Evolutionary conservation across 1,284 basidiomycete species (phyloP).

Genomic region (Microbotryum scabiosae): DNA sequence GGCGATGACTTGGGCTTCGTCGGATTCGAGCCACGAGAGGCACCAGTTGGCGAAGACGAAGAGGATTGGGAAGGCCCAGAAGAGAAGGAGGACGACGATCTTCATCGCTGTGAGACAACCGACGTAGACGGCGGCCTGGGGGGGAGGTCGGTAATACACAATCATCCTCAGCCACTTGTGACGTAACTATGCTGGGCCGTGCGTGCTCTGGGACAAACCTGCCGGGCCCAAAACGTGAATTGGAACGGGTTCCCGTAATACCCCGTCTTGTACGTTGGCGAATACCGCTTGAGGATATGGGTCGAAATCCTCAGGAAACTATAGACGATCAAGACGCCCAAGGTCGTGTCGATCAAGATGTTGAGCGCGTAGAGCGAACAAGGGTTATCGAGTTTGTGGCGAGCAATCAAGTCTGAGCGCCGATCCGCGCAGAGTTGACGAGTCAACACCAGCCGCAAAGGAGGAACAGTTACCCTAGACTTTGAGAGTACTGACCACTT

Average conservation of each 20-base stretch:
- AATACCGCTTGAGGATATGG: conserved; percentile 56
- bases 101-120: conserved; percentile 83
- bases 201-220: background rate
- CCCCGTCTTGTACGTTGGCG: conserved; percentile 70
- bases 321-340: conserved; percentile 82
- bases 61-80: conserved; percentile 49
- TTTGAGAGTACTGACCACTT: conserved; percentile 10
- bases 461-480: background rate
- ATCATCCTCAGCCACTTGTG: background rate
- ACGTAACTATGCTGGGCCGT: conserved; percentile 1
- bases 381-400: conserved; percentile 57
- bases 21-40: conserved; percentile 60
- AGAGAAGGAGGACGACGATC: conserved; percentile 64
- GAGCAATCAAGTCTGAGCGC: conserved; percentile 47
- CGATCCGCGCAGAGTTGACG: background rate
- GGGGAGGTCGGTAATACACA: conserved; percentile 29
- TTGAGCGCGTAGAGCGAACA: conserved; percentile 86
- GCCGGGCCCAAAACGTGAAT: conserved; percentile 23
- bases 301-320: conserved; percentile 62
- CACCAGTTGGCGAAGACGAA: conserved; percentile 71
- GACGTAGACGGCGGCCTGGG: conserved; percentile 80
- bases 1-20: conserved; percentile 52
- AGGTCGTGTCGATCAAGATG: conserved; percentile 85
- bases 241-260: conserved; percentile 72
- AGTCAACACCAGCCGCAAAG: background rate